phyloP scores from a whole-genome alignment of 208 protist species.

The Wallacemonas rigidus region DNA sequence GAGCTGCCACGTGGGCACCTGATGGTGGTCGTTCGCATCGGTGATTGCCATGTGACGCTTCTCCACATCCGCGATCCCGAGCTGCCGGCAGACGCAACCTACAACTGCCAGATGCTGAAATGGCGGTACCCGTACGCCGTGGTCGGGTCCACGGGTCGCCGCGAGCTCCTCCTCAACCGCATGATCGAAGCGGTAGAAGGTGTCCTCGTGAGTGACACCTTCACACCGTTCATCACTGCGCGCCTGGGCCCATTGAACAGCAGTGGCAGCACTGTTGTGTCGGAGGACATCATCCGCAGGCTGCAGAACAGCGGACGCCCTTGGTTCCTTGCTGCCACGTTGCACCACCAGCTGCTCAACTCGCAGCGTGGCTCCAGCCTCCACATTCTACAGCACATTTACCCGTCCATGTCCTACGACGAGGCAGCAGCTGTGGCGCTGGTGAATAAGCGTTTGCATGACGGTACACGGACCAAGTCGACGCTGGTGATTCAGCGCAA shows the following conservation, averaged over 20 bases:
- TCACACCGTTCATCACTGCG: slow-evolving; percentile 70
- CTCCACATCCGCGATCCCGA: slow-evolving; percentile 75
- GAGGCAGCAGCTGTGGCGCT: slow-evolving; percentile 74
- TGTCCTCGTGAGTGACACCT: slow-evolving; percentile 68
- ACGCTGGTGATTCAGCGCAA: slow-evolving; percentile 82
- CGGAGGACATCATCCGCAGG: slow-evolving; percentile 63
- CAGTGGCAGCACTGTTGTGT: slow-evolving; percentile 35
- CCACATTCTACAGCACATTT: slow-evolving; percentile 76
- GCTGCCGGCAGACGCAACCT: slow-evolving; percentile 69
- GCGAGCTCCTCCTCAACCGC: slow-evolving; percentile 76
- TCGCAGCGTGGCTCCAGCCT: slow-evolving; percentile 76
- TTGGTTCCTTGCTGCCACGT: slow-evolving; percentile 68
- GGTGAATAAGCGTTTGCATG: slow-evolving; percentile 66
- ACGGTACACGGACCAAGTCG: slow-evolving; percentile 64
- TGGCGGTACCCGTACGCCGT: slow-evolving; percentile 87
- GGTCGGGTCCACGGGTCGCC: slow-evolving; percentile 58
- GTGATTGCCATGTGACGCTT: slow-evolving; percentile 79
- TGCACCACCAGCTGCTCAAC: slow-evolving; percentile 83
- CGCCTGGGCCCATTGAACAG: slow-evolving; percentile 68
- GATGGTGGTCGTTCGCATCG: slow-evolving; percentile 86
- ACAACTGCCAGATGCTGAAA: slow-evolving; percentile 84
- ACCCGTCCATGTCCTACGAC: slow-evolving; percentile 50
- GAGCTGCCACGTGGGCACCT: slow-evolving; percentile 71
- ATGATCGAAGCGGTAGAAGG: slow-evolving; percentile 82
- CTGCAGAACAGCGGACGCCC: slow-evolving; percentile 73